Evolutionary conservation across 139 green algal species (phyloP).

Genomic region (Chlorella sp.): DNA sequence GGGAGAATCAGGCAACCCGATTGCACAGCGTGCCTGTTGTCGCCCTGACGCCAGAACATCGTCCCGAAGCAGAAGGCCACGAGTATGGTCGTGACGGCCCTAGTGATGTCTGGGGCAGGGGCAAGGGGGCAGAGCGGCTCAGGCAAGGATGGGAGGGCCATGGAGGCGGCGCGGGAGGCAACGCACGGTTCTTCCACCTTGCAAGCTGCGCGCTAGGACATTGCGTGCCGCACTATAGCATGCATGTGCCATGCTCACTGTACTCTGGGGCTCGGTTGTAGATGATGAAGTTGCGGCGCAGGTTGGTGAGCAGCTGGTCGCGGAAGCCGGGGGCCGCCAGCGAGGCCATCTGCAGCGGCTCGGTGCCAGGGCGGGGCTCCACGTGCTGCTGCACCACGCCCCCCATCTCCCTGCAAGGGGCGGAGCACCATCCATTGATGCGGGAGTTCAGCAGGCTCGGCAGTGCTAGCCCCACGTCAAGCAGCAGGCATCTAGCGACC

Average conservation of each 20-base stretch:
- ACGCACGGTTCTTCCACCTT: too few relatives aligned
- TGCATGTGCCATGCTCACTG: slow-evolving; percentile 11
- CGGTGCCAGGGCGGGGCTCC: neutral
- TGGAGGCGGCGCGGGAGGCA: too few relatives aligned
- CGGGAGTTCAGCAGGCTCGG: too few relatives aligned
- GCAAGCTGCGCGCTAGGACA: too few relatives aligned
- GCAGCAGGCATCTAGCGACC: too few relatives aligned
- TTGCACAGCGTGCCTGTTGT: slow-evolving; percentile 9
- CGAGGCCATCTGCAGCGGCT: neutral
- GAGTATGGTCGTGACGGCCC: slow-evolving; percentile 55
- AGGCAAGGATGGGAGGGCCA: too few relatives aligned
- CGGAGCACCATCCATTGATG: too few relatives aligned
- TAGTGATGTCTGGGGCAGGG: slow-evolving; percentile 34
- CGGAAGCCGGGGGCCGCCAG: neutral
- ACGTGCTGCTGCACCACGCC: neutral
- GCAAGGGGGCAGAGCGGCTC: too few relatives aligned
- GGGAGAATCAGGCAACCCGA: too few relatives aligned
- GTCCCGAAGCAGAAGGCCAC: slow-evolving; percentile 54
- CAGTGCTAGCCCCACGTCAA: too few relatives aligned
- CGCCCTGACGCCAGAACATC: slow-evolving; percentile 41
- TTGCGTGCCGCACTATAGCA: too few relatives aligned
- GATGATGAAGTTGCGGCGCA: slow-evolving; percentile 49
- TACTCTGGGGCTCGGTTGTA: slow-evolving; percentile 55
- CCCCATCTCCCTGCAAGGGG: slow-evolving; percentile 12
- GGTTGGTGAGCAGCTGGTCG: slow-evolving; percentile 42